Evolutionary conservation across 495 filamentous ascomycete species (phyloP).

Genomic region (Xylaria flabelliformis): DNA sequence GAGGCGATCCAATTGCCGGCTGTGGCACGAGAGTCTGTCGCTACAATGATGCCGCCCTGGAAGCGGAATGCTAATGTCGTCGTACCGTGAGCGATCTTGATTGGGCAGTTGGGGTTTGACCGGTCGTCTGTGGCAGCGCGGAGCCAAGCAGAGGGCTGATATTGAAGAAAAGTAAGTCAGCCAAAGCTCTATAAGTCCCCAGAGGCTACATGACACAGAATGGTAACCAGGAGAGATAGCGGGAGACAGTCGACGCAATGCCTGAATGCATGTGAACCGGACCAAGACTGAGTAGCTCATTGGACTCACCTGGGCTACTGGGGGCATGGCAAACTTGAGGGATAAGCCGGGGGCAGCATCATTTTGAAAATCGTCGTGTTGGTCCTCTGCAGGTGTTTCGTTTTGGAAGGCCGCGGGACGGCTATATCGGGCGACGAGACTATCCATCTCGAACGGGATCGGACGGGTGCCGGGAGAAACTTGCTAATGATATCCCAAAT

Average conservation of each 20-base stretch:
- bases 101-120: slow-evolving; percentile 93
- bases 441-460: slow-evolving; percentile 70
- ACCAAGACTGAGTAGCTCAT: background rate
- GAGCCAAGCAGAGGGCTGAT: slow-evolving; percentile 85
- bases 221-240: background rate
- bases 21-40: slow-evolving; percentile 94
- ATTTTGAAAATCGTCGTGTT: slow-evolving; percentile 70
- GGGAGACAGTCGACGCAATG: background rate
- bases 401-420: slow-evolving; percentile 69
- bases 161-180: background rate
- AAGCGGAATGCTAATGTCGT: slow-evolving; percentile 98
- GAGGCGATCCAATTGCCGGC: slow-evolving; percentile 98
- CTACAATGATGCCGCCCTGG: slow-evolving; percentile 96
- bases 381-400: slow-evolving; percentile 72
- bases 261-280: background rate
- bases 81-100: slow-evolving; percentile 99
- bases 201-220: no score
- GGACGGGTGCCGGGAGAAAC: background rate
- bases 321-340: slow-evolving; percentile 91
- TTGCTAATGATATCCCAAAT: background rate
- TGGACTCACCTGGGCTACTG: slow-evolving; percentile 81
- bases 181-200: background rate
- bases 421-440: slow-evolving; percentile 89
- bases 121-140: slow-evolving; percentile 97
- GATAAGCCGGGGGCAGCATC: slow-evolving; percentile 71